phyloP scores from a whole-genome alignment of 108 stramenopile genomes.

The Nitzschia sp. region DNA sequence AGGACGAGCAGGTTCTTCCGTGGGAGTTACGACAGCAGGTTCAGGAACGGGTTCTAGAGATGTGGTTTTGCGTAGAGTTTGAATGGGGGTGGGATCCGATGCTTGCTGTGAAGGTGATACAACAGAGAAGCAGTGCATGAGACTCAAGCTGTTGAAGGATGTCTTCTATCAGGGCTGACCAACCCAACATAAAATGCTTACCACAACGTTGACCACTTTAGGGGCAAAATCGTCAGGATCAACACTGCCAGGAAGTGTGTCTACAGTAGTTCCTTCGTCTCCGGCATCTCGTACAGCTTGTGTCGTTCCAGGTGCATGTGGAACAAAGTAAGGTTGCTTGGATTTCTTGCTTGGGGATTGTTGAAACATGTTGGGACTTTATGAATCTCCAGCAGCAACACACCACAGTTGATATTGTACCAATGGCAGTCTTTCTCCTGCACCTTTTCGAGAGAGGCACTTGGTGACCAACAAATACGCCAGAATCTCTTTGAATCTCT shows the following conservation, averaged over 20 bases:
- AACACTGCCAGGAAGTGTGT: slow-evolving; percentile 9
- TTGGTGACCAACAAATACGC: too few relatives aligned
- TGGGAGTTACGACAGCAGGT: background rate
- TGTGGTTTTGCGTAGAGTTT: background rate
- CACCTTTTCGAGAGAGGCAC: too few relatives aligned
- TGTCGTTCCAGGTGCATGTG: slow-evolving; percentile 20
- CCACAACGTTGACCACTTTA: slow-evolving; percentile 11
- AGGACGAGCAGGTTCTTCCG: background rate
- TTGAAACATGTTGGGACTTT: too few relatives aligned
- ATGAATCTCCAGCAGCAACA: too few relatives aligned
- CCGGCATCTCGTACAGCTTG: slow-evolving; percentile 27
- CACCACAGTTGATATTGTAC: too few relatives aligned
- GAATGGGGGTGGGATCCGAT: background rate
- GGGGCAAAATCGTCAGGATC: slow-evolving; percentile 28
- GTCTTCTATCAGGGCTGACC: too few relatives aligned
- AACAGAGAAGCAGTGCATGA: background rate
- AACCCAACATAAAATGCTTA: background rate
- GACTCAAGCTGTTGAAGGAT: too few relatives aligned
- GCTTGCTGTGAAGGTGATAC: background rate
- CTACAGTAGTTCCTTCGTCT: slow-evolving; percentile 26
- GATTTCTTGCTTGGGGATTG: too few relatives aligned
- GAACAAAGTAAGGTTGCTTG: slow-evolving; percentile 27
- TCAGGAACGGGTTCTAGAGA: background rate
- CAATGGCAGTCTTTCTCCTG: too few relatives aligned
- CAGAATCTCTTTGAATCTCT: too few relatives aligned